phyloP scores from a whole-genome alignment of 345 rosid genomes.

The Tarenaya hassleriana region DNA sequence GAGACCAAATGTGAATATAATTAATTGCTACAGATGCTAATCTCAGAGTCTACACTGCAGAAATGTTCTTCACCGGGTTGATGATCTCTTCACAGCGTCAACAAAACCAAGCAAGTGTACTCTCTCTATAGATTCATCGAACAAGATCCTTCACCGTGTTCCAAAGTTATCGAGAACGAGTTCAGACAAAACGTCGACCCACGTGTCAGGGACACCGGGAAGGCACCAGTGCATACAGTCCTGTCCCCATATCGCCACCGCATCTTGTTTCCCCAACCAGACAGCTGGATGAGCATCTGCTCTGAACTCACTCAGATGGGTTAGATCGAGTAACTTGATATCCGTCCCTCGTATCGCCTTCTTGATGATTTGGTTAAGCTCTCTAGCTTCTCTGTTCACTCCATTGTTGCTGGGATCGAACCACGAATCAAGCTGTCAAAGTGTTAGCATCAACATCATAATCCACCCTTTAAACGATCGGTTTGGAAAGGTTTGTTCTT shows the following conservation, averaged over 20 bases:
- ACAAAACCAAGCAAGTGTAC: too few relatives aligned
- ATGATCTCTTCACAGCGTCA: neutral
- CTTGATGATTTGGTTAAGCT: conserved; percentile 45
- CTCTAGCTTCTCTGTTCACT: conserved; percentile 81
- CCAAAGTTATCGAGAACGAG: conserved; percentile 32
- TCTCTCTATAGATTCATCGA: too few relatives aligned
- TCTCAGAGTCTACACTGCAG: too few relatives aligned
- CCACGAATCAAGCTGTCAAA: conserved; percentile 86
- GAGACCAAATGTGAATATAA: too few relatives aligned
- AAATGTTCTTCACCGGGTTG: too few relatives aligned
- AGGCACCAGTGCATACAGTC: conserved; percentile 99
- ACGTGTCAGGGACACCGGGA: conserved; percentile 89
- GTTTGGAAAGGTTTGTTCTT: neutral
- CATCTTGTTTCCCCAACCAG: conserved; percentile 90
- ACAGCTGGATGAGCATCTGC: conserved; percentile 95
- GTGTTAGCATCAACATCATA: conserved; percentile 29
- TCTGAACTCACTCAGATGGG: conserved; percentile 76
- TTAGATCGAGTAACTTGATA: conserved; percentile 59
- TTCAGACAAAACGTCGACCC: conserved; percentile 76
- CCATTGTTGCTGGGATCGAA: conserved; percentile 88
- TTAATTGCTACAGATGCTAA: too few relatives aligned
- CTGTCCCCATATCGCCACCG: conserved; percentile 86
- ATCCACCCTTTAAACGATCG: neutral
- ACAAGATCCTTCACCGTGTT: conserved; percentile 30
- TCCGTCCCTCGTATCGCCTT: conserved; percentile 39